Evolutionary conservation across 176 grass and related monocot genomes (phyloP), one percentile per base, ranked within the genome.

Genomic region (Tillandsia fasciculata): DNA sequence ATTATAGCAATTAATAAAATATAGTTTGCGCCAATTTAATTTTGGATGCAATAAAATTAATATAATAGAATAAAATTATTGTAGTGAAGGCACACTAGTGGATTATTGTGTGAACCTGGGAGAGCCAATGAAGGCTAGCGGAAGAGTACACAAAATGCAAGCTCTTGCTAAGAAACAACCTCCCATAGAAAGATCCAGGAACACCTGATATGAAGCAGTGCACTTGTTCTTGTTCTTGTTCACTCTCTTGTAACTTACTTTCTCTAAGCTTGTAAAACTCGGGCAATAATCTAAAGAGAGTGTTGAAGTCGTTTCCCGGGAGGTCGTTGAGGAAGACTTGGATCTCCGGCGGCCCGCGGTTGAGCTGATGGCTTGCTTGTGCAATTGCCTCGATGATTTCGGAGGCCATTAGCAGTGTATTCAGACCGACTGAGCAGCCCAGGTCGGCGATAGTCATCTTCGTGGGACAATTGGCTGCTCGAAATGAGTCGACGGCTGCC

Each of bases 61-160:
- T 42, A 42, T 42, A 42, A 42, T 42, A 42, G 33, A 42, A 42
- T 42, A 42, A 42, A 42, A 42, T 42, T 7, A 1, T 42, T 42
- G 33, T 5, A 6, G 33, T 42, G 33, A 7, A 42, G 33, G 33
- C 24, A 42, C 0, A 42, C 24, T 12, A 12, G 14, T 9, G 10
- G 11, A 54, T 11, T 42, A 7, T 42, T 42, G 33, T 42, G 33
- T 54, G 14, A 14, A 54, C 68, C 83, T 74, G 57, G 1, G 84
- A 87, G 8, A 87, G 75, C 71, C 77, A 87, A n/a, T 87, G 84
- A 4, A 87, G 76, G 48, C 84, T 87, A 12, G 67, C 79, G 3
- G 75, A 87, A 1, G 79, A 87, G 1, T 75, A 63, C 11, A 72
- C 79, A 14, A 78, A 87, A 28, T 82, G 71, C 1, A 87, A 57